Evolutionary conservation across 2,329 filamentous ascomycete species (phyloP), one percentile per base, ranked within the genome.

Genomic region (Talaromyces sp.): DNA sequence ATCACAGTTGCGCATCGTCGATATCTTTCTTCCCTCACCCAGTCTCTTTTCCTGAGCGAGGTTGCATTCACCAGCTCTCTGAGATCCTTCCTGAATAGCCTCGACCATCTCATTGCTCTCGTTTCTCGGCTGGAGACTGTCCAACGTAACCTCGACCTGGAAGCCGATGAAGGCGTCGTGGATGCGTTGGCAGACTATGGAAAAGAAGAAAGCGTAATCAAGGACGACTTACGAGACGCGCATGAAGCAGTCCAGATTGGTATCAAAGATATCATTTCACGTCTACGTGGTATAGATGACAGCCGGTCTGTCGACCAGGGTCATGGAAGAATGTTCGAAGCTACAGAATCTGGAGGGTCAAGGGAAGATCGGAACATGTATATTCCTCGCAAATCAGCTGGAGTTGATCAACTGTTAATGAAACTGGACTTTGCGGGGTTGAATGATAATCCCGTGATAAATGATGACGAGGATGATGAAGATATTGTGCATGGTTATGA

Each of bases 321-420:
- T 25, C 61, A 63, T 47, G 66, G 72, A 69, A 68, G 80, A 76
- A 59, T 75, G 61, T 74, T 74, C 59, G 74, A 75, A 43, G 66
- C 73, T 37, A 60, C 64, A 1, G 63, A 58, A 37, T 49, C 56
- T 33, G 45, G 27, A 67, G 10, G 70, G 68, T 25, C 70, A 71
- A 22, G 64, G 73, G 39, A 72, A 75, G 43, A 52, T 73, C 73
- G 70, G 69, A 73, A 64, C 65, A 76, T 80, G 67, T 97, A 91
- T 74, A 83, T 89, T 35, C 90, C 92, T 0, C 84, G 87, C 67
- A 87, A 90, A 67, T 86, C 92, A 3, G 91, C 91, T 0, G 91
- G 92, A 0, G 87, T 97, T 54, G 92, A 97, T 79, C 84, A 91
- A 66, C 78, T 97, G 73, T 77, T 97, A 74, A 96, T 97, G 92